Base-by-base conservation (phyloP, 257 asterid genomes). In the Solanum chilense region DNA sequence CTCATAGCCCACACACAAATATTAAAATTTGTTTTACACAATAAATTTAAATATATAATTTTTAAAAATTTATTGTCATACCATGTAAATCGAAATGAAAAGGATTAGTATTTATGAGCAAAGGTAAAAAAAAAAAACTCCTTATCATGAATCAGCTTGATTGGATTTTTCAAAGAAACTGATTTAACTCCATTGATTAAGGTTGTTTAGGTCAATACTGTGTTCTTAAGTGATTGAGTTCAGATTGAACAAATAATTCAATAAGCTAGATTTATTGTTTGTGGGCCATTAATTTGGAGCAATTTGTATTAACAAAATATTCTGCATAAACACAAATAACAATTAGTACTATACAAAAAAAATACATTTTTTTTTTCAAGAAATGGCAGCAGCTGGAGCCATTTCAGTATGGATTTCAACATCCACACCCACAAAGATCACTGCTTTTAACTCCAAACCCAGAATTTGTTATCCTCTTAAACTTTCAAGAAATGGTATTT, bases 331-430 rank as follows among this genome's bases (percentile, higher is more conserved):
- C 62, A 52, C 23, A 49, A 49, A 15, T 13, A 69, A 29, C 41
- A 69, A 69, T 69, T 71, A 7, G 12, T 74, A 74, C 27, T 13
- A 16, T 21, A 42, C 12, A 42, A 23, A 75, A 23, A 75, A 12
- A 13, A 20, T 2, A n/a, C 15, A 44, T 7, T 21, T 27, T 45
- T 45, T 45, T 45, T 77, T 25, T 44, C 45, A 47, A 47, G 86
- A 89, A 88, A 95, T 95, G 98, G 91, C 95, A 76, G 88, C 90
- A 52, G 76, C 77, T 18, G 89, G 88, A 68, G 88, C 94, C 84
- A 80, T 90, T 47, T 86, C 91, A 76, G 69, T 92, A 33, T 86
- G 91, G 86, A 81, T 64, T 68, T 84, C 86, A 52, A 37, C 71
- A 70, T 89, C 92, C 82, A 85, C 92, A 11, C 68, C 80, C 60